phyloP scores from a whole-genome alignment of 139 green algal species.

The Volvox reticuliferus region DNA sequence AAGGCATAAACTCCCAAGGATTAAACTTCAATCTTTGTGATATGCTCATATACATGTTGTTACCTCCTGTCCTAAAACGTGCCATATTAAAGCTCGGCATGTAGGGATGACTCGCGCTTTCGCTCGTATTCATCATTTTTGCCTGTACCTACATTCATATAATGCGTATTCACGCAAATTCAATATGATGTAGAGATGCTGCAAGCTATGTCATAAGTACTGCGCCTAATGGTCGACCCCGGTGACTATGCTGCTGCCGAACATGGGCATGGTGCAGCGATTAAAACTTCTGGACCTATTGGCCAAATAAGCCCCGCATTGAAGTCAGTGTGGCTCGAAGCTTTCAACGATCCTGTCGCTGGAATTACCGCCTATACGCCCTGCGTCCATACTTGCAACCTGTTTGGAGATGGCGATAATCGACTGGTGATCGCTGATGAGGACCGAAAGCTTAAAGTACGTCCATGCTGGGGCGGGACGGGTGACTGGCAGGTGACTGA shows the following conservation, averaged over 20 bases:
- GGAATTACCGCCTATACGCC: constrained; percentile 64
- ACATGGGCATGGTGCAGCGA: not conserved
- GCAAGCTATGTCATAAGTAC: not conserved
- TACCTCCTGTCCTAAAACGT: too few species aligned
- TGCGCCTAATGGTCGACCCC: constrained; percentile 20
- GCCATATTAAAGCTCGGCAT: too few species aligned
- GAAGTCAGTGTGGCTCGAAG: constrained; percentile 35
- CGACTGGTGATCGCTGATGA: constrained; percentile 75
- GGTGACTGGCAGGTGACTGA: not conserved
- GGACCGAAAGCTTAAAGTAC: constrained; percentile 79
- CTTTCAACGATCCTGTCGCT: constrained; percentile 67
- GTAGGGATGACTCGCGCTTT: too few species aligned
- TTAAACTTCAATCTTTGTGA: too few species aligned
- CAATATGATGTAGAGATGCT: too few species aligned
- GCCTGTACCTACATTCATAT: too few species aligned
- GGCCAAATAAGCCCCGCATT: not conserved
- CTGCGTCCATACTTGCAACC: constrained; percentile 71
- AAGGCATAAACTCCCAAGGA: too few species aligned
- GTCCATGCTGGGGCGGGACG: not conserved
- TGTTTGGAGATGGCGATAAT: constrained; percentile 81
- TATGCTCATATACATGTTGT: too few species aligned
- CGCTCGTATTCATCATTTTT: too few species aligned
- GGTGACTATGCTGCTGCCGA: constrained; percentile 6
- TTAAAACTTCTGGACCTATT: not conserved
- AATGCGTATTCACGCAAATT: too few species aligned